Evolutionary conservation across 139 green algal genomes (phyloP), one percentile per base, ranked within the genome.

Genomic region (Coelastrella sp.): DNA sequence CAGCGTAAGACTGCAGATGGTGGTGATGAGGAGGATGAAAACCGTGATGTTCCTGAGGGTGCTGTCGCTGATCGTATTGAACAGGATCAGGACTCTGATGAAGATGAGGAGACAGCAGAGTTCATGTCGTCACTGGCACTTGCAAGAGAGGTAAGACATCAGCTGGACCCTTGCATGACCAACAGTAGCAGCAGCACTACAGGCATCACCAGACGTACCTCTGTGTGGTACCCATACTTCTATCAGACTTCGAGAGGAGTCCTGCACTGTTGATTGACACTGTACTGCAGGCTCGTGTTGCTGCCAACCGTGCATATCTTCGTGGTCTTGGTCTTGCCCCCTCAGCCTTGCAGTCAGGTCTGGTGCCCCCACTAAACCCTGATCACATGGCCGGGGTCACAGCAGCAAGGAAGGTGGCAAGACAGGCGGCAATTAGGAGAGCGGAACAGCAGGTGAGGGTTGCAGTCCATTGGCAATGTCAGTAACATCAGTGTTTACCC

Each of bases 271-370:
- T 64, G 53, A 9, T 27, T 64, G 62, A 43, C n/a, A 13, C 71
- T 63, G 71, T 62, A 41, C n/a, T 34, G 0, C 75, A 82, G 75
- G 75, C 75, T 8, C 75, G 75, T 40, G 53, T 82, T 23, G 53
- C 75, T 41, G 75, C 75, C 53, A 82, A 82, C 51, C 13, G 17
- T 5, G 75, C 75, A 1, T 82, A 71, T 53, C 34, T 82, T 45
- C 25, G 17, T 7, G 53, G 51, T 3, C 75, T 82, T 34, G 75
- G 75, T 8, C 53, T 82, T 7, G 23, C 8, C 21, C 34, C 50
- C 4, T 38, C 50, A 53, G 75, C 75, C 34, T 38, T 82, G 35
- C 35, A 82, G 75, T 40, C 30, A 19, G 53, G 75, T 34, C 51
- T 81, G 7, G 8, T 81, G 3, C 15, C 35, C 2, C 35, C 75